Evolutionary conservation across 805 yeast genomes (phyloP).

Genomic region (Ogataea neopini): DNA sequence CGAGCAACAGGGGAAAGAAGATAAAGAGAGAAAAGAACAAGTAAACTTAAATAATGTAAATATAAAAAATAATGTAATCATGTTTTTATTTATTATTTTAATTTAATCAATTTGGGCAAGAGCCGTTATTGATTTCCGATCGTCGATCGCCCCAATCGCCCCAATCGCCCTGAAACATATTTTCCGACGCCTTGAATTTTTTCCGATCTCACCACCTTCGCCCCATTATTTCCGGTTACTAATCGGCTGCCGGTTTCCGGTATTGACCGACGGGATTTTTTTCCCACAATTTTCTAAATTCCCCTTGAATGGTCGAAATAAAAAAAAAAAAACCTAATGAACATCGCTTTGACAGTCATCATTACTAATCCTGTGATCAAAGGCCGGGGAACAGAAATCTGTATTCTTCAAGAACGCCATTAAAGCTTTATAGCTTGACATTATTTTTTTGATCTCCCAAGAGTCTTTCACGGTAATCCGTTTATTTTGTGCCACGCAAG

Average conservation of each 20-base stretch:
- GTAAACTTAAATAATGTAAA: too few relatives aligned
- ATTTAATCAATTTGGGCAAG: too few relatives aligned
- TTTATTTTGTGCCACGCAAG: neutral
- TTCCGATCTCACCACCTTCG: too few relatives aligned
- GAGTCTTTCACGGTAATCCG: neutral
- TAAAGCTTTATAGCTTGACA: neutral
- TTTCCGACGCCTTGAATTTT: neutral
- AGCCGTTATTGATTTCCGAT: neutral
- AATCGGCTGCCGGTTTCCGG: conserved; percentile 2
- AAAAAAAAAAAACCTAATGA: neutral
- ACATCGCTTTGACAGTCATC: conserved; percentile 3
- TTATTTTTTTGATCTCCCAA: neutral
- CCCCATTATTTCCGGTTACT: neutral
- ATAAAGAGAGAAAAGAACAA: too few relatives aligned
- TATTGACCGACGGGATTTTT: conserved; percentile 1
- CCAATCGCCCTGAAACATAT: too few relatives aligned
- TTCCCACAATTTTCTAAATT: neutral
- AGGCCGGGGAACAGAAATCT: neutral
- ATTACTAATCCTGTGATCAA: conserved; percentile 3
- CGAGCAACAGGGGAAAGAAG: too few relatives aligned
- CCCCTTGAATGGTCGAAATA: conserved; percentile 1
- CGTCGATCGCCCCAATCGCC: too few relatives aligned
- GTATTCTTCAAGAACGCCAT: neutral
- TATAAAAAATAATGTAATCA: too few relatives aligned
- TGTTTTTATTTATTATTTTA: neutral